Evolutionary conservation across 257 asterid species (phyloP), one percentile per base, ranked within the genome.

Genomic region (Gardenia jasminoides): DNA sequence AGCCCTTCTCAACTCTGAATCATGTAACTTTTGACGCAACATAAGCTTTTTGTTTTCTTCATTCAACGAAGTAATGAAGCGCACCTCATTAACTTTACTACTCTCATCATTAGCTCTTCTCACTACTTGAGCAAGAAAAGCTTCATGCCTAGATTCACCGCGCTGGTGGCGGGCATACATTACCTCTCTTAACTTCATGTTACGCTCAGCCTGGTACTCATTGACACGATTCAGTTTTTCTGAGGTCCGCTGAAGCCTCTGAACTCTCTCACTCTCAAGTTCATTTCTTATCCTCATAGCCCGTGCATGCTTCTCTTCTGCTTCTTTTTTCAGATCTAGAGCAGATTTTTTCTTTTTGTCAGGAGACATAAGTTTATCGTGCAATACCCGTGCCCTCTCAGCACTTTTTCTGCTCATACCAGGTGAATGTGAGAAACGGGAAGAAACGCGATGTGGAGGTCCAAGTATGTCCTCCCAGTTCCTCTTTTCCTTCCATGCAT

Each of bases 401-500:
- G 87, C 85, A 80, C 97, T 89, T 87, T 82, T 96, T 90, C 99
- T 85, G 85, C 85, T 87, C 85, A 93, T 80, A 78, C 99, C 94
- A 24, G 99, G 98, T 70, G 99, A 96, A 85, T 92, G 88, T 15
- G 96, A 96, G 86, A 92, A 93, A 72, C 98, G 97, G 65, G 97
- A 91, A 80, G 98, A 92, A 82, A 84, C 91, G 79, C 96, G 90
- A 78, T 86, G 87, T 16, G 98, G 94, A 69, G 97, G 81, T 78
- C 96, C 88, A 86, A 96, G 99, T 86, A 96, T 86, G 79, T 91
- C 97, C 86, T 96, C 97, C 99, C 99, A 96, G 83, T 93, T 93
- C 83, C 99, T 90, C 90, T 92, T 96, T 90, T 93, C 99, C 89
- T 92, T 96, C 99, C 99, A 96, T 68, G 98, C 99, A 91, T 93